Percentiles rank a stretch among this genome's conserved stretches.
Evolutionary conservation across 2,329 filamentous ascomycete species (phyloP).

Genomic region (Penicillium griseofulvum): DNA sequence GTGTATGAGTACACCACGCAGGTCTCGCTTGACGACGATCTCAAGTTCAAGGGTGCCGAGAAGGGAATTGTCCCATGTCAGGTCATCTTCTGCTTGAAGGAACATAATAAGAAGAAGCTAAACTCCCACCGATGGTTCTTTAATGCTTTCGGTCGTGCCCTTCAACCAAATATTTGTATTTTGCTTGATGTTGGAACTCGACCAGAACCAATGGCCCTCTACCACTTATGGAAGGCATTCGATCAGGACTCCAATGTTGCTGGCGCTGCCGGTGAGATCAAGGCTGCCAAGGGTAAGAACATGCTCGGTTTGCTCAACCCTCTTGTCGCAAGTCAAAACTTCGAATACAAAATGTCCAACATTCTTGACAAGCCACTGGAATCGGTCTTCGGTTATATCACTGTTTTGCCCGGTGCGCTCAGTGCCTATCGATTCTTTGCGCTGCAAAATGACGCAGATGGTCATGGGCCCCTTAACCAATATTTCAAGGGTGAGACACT

Average conservation of each 20-base stretch:
- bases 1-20: slow-evolving; percentile 99
- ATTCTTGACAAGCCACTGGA: slow-evolving; percentile 97
- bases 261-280: slow-evolving; percentile 95
- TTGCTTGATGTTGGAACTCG: slow-evolving; percentile 94
- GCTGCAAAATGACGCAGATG: slow-evolving; percentile 92
- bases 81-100: slow-evolving; percentile 97
- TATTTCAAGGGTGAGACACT: slow-evolving; percentile 99
- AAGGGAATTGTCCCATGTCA: slow-evolving; percentile 98
- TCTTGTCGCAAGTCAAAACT: slow-evolving; percentile 94
- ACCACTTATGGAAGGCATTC: slow-evolving; percentile 98
- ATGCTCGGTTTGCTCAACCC: slow-evolving; percentile 86
- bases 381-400: slow-evolving; percentile 97
- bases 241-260: slow-evolving; percentile 97
- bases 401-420: slow-evolving; percentile 88
- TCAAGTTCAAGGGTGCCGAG: slow-evolving; percentile 98
- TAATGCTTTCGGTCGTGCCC: slow-evolving; percentile 88
- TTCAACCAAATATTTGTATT: slow-evolving; percentile 96
- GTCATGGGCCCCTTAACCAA: slow-evolving; percentile 90
- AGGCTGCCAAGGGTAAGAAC: slow-evolving; percentile 86
- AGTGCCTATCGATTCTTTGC: slow-evolving; percentile 96
- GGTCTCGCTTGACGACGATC: slow-evolving; percentile 88
- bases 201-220: slow-evolving; percentile 84
- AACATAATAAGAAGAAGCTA: slow-evolving; percentile 95
- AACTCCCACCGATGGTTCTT: slow-evolving; percentile 99
- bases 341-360: slow-evolving; percentile 99